Evolutionary conservation across 371 early-diverging fungal genomes (phyloP), one percentile per base, ranked within the genome.

Genomic region (Mucor lusitanicus): DNA sequence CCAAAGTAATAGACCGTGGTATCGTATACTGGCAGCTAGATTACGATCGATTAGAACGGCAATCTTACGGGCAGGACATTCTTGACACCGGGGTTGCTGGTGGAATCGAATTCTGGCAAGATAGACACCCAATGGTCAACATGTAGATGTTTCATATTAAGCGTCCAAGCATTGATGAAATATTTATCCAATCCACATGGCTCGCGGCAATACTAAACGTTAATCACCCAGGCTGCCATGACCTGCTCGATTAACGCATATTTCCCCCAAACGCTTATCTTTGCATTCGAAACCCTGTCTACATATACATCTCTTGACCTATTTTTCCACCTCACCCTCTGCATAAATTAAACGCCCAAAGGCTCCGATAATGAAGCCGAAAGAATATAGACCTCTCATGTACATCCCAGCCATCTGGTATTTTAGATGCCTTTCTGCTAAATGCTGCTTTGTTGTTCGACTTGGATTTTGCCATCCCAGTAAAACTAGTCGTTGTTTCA

Each of bases 81-180:
- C 21, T 42, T 19, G 61, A 61, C 32, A 46, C 40, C n/a, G 63
- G 63, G 17, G n/a, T 63, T 44, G 21, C 21, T n/a, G 63, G 63
- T 25, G 63, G 63, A 28, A 53, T 63, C n/a, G 65, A 63, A 28
- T 54, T 53, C 17, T 63, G 63, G 63, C 27, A 27, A 27, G 53
- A 13, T 2, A 4, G 27, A 27, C 25, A 53, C 6, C 53, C 53
- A 53, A 53, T 53, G 53, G 27, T 53, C 13, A 27, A 21, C 53
- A 13, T 53, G 27, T 53, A 53, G 27, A 53, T 46, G 46, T 46
- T 46, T 46, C 46, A 46, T 46, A 44, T 46, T 46, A 17, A 17
- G 40, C 40, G 40, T 19, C 15, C 5, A 21, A 46, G 21, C 21
- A 1, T 46, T 21, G 46, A 44, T 44, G n/a, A 9, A 21, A 46